Base-by-base conservation (phyloP, 805 yeast genomes). In the Ogataea trehaloabstinens region DNA sequence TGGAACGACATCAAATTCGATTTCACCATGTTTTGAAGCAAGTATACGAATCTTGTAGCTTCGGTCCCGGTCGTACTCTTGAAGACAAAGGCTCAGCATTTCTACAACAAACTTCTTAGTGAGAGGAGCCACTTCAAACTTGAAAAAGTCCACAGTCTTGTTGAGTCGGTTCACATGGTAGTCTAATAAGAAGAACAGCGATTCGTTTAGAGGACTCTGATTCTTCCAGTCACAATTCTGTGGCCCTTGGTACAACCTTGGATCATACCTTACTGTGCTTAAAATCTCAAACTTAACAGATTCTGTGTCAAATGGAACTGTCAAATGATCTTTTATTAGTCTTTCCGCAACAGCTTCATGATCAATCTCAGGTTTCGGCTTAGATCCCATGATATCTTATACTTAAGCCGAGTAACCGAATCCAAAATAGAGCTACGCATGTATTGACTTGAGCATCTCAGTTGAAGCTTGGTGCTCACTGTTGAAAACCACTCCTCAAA, bases 231-330 rank as follows among this genome's bases (percentile, higher is more conserved):
- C 61, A 12, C 12, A 22, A 7, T 11, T 16, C 15, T 27, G 16
- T 11, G 10, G 16, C 17, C 47, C 39, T 19, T 59, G 24, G n/a
- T 62, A 53, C 37, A 84, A 57, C 7, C 56, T 48, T 1, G 95
- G 91, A 49, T 86, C 95, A 54, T 82, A 88, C 35, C 96, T 67
- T 27, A 88, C 71, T 2, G 95, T 80, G 28, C 89, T 74, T 20
- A 87, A 61, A 12, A 87, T 58, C 46, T 79, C 74, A 52, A 85
- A 80, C 5, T 67, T 34, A 2, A 34, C 17, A 3, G 30, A 32
- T 10, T 47, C 47, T 6, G 34, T 32, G 10, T 44, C 51, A 35
- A 46, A 51, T n/a, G 45, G 45, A 2, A 17, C 40, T 2, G 41
- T 33, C 12, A 52, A 24, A 13, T 48, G 42, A 8, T 40, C 30